A percentile compares a stretch with the other conserved stretches of the same genome.
Evolutionary conservation across 192 early-diverging fungal species (phyloP).

Genomic region (Coemansia erecta): DNA sequence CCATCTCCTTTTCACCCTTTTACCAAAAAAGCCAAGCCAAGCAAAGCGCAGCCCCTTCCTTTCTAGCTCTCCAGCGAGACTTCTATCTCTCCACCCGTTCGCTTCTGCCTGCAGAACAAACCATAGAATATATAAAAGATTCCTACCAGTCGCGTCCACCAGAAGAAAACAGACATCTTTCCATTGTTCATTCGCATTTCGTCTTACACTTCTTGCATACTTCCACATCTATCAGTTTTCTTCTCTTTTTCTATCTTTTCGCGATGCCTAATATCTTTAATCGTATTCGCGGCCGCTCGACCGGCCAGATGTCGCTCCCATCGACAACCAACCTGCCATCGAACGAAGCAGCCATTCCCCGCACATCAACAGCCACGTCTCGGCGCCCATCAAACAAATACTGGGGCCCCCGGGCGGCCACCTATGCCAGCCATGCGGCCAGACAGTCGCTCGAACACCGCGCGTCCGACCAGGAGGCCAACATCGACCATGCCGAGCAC

Average conservation of each 20-base stretch:
- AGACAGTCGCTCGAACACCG: constrained; percentile 29
- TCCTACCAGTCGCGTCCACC: no score
- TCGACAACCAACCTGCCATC: not conserved
- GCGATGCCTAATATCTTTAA: constrained; percentile 46
- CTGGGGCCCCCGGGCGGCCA: constrained; percentile 45
- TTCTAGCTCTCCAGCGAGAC: no score
- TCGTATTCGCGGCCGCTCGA: constrained; percentile 15
- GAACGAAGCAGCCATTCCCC: constrained; percentile 1
- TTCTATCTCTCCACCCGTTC: no score
- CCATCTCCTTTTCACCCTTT: no score
- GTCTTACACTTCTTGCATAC: not conserved
- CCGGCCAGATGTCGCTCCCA: constrained; percentile 8
- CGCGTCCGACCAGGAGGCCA: constrained; percentile 6
- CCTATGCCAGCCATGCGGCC: constrained; percentile 38
- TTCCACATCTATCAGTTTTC: not conserved
- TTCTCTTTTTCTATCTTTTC: not conserved
- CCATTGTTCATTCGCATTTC: no score
- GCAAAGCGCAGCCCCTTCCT: no score
- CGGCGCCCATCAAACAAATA: constrained; percentile 21
- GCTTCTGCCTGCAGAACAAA: not conserved
- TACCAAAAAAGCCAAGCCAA: no score
- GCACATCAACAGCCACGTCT: not conserved
- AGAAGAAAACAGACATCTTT: no score
- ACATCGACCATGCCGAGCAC: constrained; percentile 1
- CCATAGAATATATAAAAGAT: no score